These are phyloP conservation scores for Austroboletus sp. DNA, from an alignment of 1,284 basidiomycete genomes.

Conservation along the genomic window DNA sequence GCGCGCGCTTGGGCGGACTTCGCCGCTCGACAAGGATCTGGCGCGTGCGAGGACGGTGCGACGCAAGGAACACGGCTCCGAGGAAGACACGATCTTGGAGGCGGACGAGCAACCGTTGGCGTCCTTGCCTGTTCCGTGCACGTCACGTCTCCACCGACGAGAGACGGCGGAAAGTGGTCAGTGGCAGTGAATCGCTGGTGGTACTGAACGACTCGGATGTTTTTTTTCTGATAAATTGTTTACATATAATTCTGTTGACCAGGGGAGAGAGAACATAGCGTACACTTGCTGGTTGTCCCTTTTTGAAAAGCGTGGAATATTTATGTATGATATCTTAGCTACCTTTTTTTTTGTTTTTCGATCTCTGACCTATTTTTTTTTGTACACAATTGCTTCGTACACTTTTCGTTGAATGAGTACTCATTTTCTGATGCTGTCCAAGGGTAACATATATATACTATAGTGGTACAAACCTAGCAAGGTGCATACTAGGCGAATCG, in stretches of 20 bases:
- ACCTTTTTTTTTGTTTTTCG: constrained; percentile 4
- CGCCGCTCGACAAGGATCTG: constrained; percentile 34
- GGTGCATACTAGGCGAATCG: constrained; percentile 8
- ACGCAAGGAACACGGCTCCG: constrained; percentile 46
- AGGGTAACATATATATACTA: too few relatives aligned
- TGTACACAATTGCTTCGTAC: constrained; percentile 8
- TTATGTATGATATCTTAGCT: constrained; percentile 31
- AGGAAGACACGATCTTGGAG: constrained; percentile 37
- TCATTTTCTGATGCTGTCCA: background rate
- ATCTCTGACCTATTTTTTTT: background rate
- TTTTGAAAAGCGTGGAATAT: constrained; percentile 21
- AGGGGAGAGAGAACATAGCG: background rate
- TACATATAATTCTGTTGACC: too few relatives aligned
- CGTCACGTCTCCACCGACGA: constrained; percentile 37
- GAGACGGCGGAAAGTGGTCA: constrained; percentile 40
- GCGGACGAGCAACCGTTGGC: constrained; percentile 16
- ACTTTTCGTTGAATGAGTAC: constrained; percentile 13
- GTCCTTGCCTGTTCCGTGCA: constrained; percentile 1
- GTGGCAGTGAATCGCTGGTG: constrained; percentile 17
- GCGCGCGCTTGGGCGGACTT: constrained; percentile 49
- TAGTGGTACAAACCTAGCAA: background rate
- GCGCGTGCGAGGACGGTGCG: constrained; percentile 35
- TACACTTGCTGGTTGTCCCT: background rate
- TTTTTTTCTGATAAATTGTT: constrained; percentile 14
- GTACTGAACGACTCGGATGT: constrained; percentile 7